Base-by-base conservation (phyloP, 495 filamentous ascomycete genomes). In the Neurospora intermedia region DNA sequence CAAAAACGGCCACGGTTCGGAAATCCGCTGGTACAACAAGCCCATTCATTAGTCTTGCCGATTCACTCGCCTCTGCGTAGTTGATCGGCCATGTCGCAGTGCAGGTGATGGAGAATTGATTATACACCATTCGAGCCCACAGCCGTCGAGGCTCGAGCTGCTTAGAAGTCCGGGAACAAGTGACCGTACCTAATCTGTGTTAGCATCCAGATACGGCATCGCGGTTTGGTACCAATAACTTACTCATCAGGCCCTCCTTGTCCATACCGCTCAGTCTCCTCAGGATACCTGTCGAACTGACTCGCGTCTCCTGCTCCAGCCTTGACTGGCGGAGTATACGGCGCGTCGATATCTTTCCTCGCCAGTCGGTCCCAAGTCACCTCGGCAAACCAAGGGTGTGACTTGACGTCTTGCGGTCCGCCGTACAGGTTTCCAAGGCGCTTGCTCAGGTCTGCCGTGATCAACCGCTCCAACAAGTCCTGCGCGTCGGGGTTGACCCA, bases 221-320 rank as follows among this genome's bases (percentile, higher is more conserved):
- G 16, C 43, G 8, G 31, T 38, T 18, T n/a, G 31, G 20, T 39
- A 6, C 27, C 69, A 81, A 79, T 31, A 72, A 93, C 94, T 80
- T 88, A 97, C 94, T 91, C 86, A 83, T 98, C 94, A 71, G 90
- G 86, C 23, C 93, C 93, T 39, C 82, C 82, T 70, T 87, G 82
- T 66, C 94, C 94, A 79, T 99, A 99, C 76, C 89, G 87, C 82
- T 99, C 96, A 69, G 92, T 92, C 80, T 99, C 96, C 83, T 99
- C 96, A 3, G 96, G 94, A 83, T 99, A 99, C 79, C 92, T 93
- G 83, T 99, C 96, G 77, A 98, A 99, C 82, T 97, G 94, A 82
- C 94, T 98, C 42, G 96, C 92, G 85, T 99, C 96, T 71, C 96
- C 96, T 42, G 93, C 90, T 69, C 96, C 96, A 38, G 93, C 94